phyloP scores from a whole-genome alignment of 2,329 filamentous ascomycete genomes.

The Passalora sequoiae region DNA sequence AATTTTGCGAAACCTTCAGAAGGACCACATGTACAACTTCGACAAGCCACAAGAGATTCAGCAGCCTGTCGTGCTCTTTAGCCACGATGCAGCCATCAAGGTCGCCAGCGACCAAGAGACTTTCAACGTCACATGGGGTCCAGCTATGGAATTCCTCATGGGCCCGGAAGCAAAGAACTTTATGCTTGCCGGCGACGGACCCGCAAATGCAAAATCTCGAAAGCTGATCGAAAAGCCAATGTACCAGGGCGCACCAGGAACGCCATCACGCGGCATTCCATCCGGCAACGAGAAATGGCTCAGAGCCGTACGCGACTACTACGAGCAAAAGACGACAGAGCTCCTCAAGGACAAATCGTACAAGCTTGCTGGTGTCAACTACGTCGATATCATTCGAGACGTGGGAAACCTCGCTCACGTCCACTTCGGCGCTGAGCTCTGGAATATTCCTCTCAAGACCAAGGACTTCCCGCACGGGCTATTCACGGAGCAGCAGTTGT shows the following conservation, averaged over 20 bases:
- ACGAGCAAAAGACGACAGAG: constrained; percentile 44
- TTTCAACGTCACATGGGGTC: constrained; percentile 46
- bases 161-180: constrained; percentile 42
- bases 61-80: constrained; percentile 41
- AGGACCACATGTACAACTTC: constrained; percentile 40
- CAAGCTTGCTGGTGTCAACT: constrained; percentile 41
- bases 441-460: constrained; percentile 53
- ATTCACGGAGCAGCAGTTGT: constrained; percentile 52
- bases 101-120: constrained; percentile 41
- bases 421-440: constrained; percentile 52
- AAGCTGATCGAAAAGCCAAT: constrained; percentile 41
- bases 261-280: constrained; percentile 25
- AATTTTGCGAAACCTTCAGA: constrained; percentile 39
- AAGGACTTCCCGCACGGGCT: constrained; percentile 45
- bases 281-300: constrained; percentile 40
- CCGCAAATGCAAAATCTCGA: constrained; percentile 40
- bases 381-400: constrained; percentile 48
- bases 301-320: constrained; percentile 43
- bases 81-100: constrained; percentile 41
- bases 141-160: constrained; percentile 44
- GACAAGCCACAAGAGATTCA: constrained; percentile 25
- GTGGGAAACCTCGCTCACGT: constrained; percentile 51
- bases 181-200: constrained; percentile 45
- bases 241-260: constrained; percentile 34
- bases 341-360: constrained; percentile 44